Evolutionary conservation across 768 basidiomycete genomes (phyloP), one percentile per base, ranked within the genome.

Genomic region (Austroboletus festivus): DNA sequence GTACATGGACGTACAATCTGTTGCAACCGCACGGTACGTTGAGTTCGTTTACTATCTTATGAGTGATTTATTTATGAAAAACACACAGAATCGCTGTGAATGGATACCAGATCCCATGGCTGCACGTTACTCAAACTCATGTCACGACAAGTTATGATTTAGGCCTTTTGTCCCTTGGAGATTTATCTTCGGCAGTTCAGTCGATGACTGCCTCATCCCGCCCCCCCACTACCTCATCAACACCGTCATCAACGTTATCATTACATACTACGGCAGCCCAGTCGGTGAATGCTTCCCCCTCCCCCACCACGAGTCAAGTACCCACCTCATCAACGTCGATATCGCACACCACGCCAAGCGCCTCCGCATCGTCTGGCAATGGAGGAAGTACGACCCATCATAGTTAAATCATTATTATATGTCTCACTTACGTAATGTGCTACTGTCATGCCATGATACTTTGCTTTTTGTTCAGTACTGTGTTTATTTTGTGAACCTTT

Each of bases 71-170:
- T 15, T 34, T 13, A 33, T 22, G 15, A 42, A 50, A 16, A 21
- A 12, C n/a, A 3, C 26, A 37, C 43, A 73, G 68, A 38, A 68
- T 81, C 11, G 82, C 77, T 4, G 55, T 67, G 13, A 74, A 75
- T 18, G 82, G 83, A 16, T 87, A 87, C 56, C 68, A 71, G 49
- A 62, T 86, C 37, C 85, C 85, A 11, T 86, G 82, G 83, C 63
- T 86, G 51, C 74, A 84, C 44, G 69, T 86, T 42, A 62, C 69
- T 28, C 82, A 85, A 61, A 65, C 63, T 34, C 55, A 60, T 38
- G 82, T 85, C 7, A 74, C 80, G 13, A 80, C 82, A 24, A 51
- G 60, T 9, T 86, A 85, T 52, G 44, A 56, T 21, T 18, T 53
- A 21, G 53, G 49, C 24, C 15, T 35, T 9, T 19, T 60, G 19